These are phyloP conservation scores for Fusarium anguioides DNA, from an alignment of 2,329 filamentous ascomycete species.

Conservation along the genomic window DNA sequence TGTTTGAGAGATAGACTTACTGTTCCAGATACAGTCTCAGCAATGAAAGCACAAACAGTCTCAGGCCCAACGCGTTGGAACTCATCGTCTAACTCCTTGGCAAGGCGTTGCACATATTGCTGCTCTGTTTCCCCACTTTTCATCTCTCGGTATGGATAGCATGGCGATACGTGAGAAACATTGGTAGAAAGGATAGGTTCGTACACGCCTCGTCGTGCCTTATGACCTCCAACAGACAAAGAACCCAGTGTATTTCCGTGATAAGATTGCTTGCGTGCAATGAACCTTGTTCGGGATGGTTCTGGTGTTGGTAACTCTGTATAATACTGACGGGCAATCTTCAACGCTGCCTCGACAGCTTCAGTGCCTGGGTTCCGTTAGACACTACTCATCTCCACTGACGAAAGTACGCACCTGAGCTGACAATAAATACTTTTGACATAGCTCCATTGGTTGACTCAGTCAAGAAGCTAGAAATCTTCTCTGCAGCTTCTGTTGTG, in stretches of 20 bases:
- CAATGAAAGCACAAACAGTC: constrained; percentile 37
- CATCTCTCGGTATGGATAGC: constrained; percentile 43
- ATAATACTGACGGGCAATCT: constrained; percentile 37
- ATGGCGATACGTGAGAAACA: constrained; percentile 46
- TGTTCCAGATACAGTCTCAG: constrained; percentile 38
- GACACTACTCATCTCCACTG: rapidly evolving
- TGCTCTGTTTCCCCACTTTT: constrained; percentile 42
- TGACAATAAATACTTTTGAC: constrained; percentile 31
- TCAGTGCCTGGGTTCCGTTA: constrained; percentile 27
- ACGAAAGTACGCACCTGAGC: constrained; percentile 19
- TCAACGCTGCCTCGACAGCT: constrained; percentile 37
- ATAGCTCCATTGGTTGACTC: constrained; percentile 20
- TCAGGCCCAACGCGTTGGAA: constrained; percentile 26
- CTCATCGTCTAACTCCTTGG: constrained; percentile 32
- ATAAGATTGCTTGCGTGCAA: constrained; percentile 32
- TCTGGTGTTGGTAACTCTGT: constrained; percentile 31
- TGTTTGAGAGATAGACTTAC: neutral
- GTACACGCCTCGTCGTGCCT: constrained; percentile 42
- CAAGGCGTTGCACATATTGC: constrained; percentile 25
- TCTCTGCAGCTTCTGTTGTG: constrained; percentile 20
- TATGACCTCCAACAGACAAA: constrained; percentile 18
- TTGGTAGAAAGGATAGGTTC: constrained; percentile 40
- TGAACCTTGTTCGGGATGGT: constrained; percentile 23
- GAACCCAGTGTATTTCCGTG: constrained; percentile 37
- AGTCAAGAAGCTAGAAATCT: constrained; percentile 21